Base-by-base conservation (phyloP, 208 protist genomes). In the Acanthamoeba royreba region DNA sequence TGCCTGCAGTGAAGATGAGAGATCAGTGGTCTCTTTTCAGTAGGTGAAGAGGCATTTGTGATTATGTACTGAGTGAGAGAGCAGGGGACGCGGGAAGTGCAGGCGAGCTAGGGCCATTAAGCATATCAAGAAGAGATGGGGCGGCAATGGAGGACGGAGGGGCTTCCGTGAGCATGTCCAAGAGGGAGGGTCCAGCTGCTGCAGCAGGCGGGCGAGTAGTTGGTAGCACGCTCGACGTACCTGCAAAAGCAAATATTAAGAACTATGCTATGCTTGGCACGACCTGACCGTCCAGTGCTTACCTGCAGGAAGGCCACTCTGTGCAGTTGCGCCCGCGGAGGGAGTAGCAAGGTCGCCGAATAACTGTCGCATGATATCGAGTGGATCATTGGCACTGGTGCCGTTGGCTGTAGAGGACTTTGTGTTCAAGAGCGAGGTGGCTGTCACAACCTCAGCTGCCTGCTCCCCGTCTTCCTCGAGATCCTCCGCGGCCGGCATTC, bases 401-500 rank as follows among this genome's bases (percentile, higher is more conserved):
- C n/a, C n/a, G n/a, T 28, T 47, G 13, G 38, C 46, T 2, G 77
- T 40, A 17, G 77, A 4, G 4, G 77, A 15, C 17, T 9, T 15
- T 9, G 19, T 4, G 45, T n/a, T 55, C 15, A 40, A 33, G 40
- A 61, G 38, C 9, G 77, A 42, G n/a, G 19, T 13, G 13, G 63
- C 63, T 3, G 63, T 43, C 4, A 74, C 63, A 38, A 74, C 63
- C 63, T 74, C 63, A 38, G 40, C 77, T 25, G 46, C 46, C 46
- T 86, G 77, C 77, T 86, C 77, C 31, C 42, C 35, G 77, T 45
- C 85, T 2, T 91, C 85, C 25, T 81, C 69, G 69, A 81, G 15
- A 28, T 69, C 85, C 53, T 91, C 85, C 28, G 85, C 52, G 17
- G 85, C 85, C n/a, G 85, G 85, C 85, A 91, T 91, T 45, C 85